phyloP scores from a whole-genome alignment of 2,329 filamentous ascomycete genomes.

The Penicillium sp. region DNA sequence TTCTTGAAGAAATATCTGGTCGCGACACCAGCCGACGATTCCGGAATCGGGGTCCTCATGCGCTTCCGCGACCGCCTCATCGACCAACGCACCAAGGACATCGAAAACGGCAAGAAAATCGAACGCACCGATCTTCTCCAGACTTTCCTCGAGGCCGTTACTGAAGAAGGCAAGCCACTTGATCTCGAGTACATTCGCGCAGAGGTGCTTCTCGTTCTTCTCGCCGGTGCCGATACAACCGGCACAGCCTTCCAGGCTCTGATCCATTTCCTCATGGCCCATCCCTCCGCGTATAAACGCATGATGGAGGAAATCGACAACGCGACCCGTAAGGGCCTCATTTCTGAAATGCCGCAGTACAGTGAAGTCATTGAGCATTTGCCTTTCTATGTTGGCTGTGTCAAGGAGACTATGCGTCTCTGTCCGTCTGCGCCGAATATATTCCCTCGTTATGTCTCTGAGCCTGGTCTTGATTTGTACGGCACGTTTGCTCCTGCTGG shows the following conservation, averaged over 20 bases:
- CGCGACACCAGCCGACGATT: conserved; percentile 55
- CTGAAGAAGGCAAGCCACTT: conserved; percentile 50
- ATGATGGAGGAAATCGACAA: conserved; percentile 52
- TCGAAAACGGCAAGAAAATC: conserved; percentile 48
- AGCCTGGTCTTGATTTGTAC: conserved; percentile 41
- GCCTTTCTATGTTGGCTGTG: conserved; percentile 54
- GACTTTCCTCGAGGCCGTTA: conserved; percentile 49
- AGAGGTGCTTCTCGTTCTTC: conserved; percentile 54
- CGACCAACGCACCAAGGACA: conserved; percentile 49
- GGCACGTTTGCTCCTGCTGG: conserved; percentile 44
- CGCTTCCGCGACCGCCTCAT: conserved; percentile 59
- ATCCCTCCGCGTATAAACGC: conserved; percentile 46
- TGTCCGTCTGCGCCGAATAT: conserved; percentile 55
- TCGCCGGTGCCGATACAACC: conserved; percentile 57
- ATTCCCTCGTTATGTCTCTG: conserved; percentile 49
- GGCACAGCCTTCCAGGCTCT: conserved; percentile 54
- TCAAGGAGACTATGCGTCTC: conserved; percentile 55
- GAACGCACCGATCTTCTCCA: conserved; percentile 57
- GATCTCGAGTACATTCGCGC: conserved; percentile 56
- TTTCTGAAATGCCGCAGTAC: conserved; percentile 43
- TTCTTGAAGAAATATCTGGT: conserved; percentile 56
- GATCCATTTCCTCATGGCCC: conserved; percentile 46
- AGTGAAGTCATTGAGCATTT: conserved; percentile 45
- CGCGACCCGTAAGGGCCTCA: conserved; percentile 33
- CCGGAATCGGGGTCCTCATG: conserved; percentile 60